phyloP scores from a whole-genome alignment of 108 stramenopile species.

The Stephanodiscus triporus region DNA sequence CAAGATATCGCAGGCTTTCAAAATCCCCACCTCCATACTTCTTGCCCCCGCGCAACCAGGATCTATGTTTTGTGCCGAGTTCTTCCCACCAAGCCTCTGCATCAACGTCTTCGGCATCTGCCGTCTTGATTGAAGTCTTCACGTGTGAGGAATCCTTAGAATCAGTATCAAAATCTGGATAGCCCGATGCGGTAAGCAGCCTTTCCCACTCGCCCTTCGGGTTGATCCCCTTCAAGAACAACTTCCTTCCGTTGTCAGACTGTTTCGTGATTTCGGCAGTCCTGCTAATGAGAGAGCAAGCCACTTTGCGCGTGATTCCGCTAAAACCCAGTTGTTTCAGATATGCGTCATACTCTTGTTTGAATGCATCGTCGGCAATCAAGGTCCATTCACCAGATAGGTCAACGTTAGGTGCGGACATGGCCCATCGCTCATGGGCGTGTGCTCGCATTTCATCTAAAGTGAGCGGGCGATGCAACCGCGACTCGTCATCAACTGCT shows the following conservation, averaged over 20 bases:
- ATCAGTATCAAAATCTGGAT: constrained; percentile 47
- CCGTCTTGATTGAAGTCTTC: constrained; percentile 44
- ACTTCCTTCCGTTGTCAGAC: constrained; percentile 29
- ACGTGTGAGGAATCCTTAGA: constrained; percentile 25
- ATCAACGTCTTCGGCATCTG: constrained; percentile 43
- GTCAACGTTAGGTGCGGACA: constrained; percentile 39
- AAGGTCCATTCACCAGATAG: constrained; percentile 51
- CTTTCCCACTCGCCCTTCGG: constrained; percentile 51
- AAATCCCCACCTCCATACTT: constrained; percentile 51
- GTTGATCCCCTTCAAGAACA: constrained; percentile 45
- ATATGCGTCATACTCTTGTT: constrained; percentile 38
- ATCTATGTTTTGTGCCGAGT: constrained; percentile 43
- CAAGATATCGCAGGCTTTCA: constrained; percentile 42
- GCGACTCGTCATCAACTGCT: neutral
- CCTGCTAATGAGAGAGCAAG: constrained; percentile 46
- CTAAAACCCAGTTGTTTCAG: constrained; percentile 41
- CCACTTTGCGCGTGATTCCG: constrained; percentile 44
- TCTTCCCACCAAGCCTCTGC: constrained; percentile 56
- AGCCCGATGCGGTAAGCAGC: constrained; percentile 28
- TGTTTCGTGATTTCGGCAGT: constrained; percentile 46
- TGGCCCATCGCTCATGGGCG: constrained; percentile 42
- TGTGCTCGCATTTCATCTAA: constrained; percentile 45
- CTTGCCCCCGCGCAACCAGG: constrained; percentile 37
- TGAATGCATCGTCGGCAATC: constrained; percentile 48
- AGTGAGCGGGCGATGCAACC: constrained; percentile 16